These are phyloP conservation scores for Teunomyces pallodes DNA, from an alignment of 805 yeast genomes.

Conservation along the genomic window DNA sequence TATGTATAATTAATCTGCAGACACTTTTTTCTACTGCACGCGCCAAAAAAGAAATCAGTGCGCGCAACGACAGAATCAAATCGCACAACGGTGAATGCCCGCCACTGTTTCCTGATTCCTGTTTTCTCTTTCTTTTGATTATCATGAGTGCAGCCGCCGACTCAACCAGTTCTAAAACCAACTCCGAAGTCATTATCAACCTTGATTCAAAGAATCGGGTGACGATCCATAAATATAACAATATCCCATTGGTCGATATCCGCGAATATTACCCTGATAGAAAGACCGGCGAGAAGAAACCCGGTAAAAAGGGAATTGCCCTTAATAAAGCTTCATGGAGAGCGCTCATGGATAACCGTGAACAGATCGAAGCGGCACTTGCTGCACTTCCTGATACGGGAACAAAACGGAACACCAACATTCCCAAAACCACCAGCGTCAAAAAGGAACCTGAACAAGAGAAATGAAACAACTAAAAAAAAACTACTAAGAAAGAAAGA, in stretches of 20 bases:
- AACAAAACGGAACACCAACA: no score
- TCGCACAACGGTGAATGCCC: no score
- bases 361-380: conserved; percentile 52
- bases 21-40: neutral
- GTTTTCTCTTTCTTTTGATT: neutral
- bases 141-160: neutral
- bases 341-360: conserved; percentile 43
- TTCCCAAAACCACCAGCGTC: neutral
- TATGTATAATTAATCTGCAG: neutral
- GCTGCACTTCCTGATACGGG: conserved; percentile 10
- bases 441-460: neutral
- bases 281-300: conserved; percentile 61
- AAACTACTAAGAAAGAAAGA: no score
- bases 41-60: no score
- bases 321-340: conserved; percentile 57
- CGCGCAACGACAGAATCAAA: no score
- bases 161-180: neutral
- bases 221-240: conserved; percentile 70
- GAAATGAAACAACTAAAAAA: no score
- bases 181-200: conserved; percentile 20
- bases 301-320: conserved; percentile 78
- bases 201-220: conserved; percentile 55
- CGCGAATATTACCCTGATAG: conserved; percentile 68
- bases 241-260: conserved; percentile 68
- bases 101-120: no score